phyloP scores from a whole-genome alignment of 1,284 basidiomycete species.

The Thelephora terrestris region DNA sequence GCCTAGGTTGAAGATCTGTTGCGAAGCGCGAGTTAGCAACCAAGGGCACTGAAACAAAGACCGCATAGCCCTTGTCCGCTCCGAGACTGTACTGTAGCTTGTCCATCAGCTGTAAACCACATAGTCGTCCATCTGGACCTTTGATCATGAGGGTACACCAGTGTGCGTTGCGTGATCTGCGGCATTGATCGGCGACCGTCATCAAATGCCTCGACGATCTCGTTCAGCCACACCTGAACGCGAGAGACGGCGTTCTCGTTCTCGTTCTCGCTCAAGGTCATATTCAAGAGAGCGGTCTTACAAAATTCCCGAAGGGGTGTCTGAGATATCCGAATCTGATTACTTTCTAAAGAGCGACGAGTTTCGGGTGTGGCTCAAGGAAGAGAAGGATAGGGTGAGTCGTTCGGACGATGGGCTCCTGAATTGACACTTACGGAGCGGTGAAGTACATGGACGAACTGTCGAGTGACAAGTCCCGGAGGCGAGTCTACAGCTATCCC shows the following conservation, averaged over 20 bases:
- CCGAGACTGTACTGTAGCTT: too few relatives aligned
- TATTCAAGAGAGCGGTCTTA: slow-evolving; percentile 17
- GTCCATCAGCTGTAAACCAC: too few relatives aligned
- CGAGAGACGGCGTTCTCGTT: too few relatives aligned
- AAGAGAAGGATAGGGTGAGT: slow-evolving; percentile 64
- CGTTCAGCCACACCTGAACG: too few relatives aligned
- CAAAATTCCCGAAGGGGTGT: slow-evolving; percentile 42
- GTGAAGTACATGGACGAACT: slow-evolving; percentile 67
- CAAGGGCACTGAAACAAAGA: slow-evolving; percentile 64
- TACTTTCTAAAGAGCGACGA: slow-evolving; percentile 73
- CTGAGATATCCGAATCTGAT: slow-evolving; percentile 56
- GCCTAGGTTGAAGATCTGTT: slow-evolving; percentile 89
- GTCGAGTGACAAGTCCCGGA: slow-evolving; percentile 62
- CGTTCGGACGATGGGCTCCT: neutral
- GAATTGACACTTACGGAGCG: neutral
- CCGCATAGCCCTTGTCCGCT: slow-evolving; percentile 25
- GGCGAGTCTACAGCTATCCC: slow-evolving; percentile 31
- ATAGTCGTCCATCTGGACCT: too few relatives aligned
- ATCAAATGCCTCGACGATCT: too few relatives aligned
- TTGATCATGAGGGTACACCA: too few relatives aligned
- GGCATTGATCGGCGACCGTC: too few relatives aligned
- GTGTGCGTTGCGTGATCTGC: too few relatives aligned
- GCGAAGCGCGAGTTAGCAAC: slow-evolving; percentile 76
- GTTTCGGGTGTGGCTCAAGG: slow-evolving; percentile 68
- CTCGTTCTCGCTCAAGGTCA: slow-evolving; percentile 11